These are phyloP conservation scores for Posidonia oceanica DNA, from an alignment of 116 monocot genomes.

Conservation along the genomic window DNA sequence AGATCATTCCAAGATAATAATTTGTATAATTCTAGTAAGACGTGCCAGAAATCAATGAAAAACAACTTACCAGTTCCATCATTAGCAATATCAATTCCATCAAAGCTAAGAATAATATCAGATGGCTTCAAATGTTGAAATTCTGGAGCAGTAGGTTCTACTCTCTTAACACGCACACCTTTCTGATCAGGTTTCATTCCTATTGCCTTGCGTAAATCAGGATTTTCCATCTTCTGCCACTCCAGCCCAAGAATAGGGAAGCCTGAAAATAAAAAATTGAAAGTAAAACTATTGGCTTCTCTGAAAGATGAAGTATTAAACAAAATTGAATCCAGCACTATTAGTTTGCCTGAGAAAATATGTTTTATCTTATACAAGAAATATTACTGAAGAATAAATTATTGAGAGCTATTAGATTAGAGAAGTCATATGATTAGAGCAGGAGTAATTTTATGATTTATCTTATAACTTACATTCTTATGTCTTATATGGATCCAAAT, in stretches of 20 bases:
- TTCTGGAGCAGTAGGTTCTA: constrained; percentile 93
- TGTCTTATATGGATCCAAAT: too few species aligned
- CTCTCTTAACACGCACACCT: constrained; percentile 81
- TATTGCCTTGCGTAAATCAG: constrained; percentile 91
- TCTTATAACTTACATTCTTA: too few species aligned
- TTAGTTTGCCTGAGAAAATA: too few species aligned
- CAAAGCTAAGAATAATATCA: constrained; percentile 94
- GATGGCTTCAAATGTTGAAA: constrained; percentile 62
- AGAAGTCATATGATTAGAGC: too few species aligned
- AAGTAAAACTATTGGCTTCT: background rate
- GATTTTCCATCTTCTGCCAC: constrained; percentile 99
- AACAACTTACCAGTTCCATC: constrained; percentile 72
- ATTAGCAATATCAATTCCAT: constrained; percentile 95
- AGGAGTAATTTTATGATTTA: too few species aligned
- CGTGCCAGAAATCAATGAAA: background rate
- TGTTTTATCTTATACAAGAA: background rate
- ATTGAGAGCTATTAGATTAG: too few species aligned
- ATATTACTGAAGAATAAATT: background rate
- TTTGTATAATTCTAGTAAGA: background rate
- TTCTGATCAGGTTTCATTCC: constrained; percentile 79
- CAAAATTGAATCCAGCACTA: too few species aligned
- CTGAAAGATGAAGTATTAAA: too few species aligned
- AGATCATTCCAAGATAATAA: background rate
- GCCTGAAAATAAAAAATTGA: constrained; percentile 21
- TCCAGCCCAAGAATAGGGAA: constrained; percentile 91